Conservation (phyloP, 2,329 filamentous ascomycete species). For the Nothophoma quercina region DNA sequence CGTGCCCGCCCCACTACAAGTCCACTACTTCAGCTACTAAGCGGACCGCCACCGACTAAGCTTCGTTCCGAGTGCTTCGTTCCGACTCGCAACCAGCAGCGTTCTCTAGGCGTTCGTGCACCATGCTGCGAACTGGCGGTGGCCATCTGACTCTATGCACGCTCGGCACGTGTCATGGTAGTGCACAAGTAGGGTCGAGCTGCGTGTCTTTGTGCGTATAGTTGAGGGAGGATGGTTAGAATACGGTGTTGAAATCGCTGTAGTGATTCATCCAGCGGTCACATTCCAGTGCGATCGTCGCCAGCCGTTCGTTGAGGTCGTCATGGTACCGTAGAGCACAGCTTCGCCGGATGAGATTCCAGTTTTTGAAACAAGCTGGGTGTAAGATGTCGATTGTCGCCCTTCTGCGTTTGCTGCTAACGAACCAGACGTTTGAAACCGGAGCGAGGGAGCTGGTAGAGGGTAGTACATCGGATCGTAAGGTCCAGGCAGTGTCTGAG, state of each 20-base stretch:
- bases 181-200: background rate
- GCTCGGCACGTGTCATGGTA: background rate
- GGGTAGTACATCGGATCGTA: conserved; percentile 47
- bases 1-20: conserved; percentile 13
- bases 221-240: background rate
- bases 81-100: conserved; percentile 6
- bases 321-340: conserved; percentile 35
- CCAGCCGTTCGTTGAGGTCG: conserved; percentile 42
- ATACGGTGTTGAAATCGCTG: background rate
- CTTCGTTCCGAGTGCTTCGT: conserved; percentile 3
- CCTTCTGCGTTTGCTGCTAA: conserved; percentile 11
- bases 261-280: conserved; percentile 32
- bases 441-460: conserved; percentile 39
- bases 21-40: conserved; percentile 36
- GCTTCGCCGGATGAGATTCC: conserved; percentile 23
- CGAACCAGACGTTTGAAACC: conserved; percentile 25
- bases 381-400: conserved; percentile 28
- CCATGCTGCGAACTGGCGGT: conserved; percentile 3
- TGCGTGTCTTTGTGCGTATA: background rate
- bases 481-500: conserved; percentile 43
- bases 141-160: background rate
- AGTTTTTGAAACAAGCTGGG: conserved; percentile 37
- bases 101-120: background rate
- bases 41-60: conserved; percentile 31
- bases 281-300: conserved; percentile 47